A percentile compares a stretch with the other conserved stretches of the same genome.
These are phyloP conservation scores for Boletus vermiculosoides DNA, from an alignment of 768 basidiomycete species.

Conservation along the genomic window DNA sequence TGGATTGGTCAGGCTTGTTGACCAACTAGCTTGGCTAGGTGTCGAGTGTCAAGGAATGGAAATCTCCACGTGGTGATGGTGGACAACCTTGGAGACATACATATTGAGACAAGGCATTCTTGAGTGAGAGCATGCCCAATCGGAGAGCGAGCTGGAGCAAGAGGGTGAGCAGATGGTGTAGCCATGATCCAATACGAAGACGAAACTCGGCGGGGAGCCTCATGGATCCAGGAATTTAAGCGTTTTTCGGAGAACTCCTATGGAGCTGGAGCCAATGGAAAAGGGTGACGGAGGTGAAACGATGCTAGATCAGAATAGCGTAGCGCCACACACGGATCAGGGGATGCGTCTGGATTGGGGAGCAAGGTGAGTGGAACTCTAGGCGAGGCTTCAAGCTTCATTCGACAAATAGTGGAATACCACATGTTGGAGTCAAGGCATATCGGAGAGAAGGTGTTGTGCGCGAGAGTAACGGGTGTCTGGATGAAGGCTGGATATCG, in stretches of 20 bases:
- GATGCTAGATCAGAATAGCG: neutral
- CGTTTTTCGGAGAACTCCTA: neutral
- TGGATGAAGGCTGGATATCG: neutral
- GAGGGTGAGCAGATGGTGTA: neutral
- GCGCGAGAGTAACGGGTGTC: too few species aligned
- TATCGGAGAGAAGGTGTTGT: neutral
- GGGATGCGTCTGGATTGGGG: neutral
- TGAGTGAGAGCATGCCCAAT: neutral
- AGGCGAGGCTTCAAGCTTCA: neutral
- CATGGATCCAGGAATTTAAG: neutral
- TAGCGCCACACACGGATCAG: neutral
- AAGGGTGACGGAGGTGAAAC: neutral
- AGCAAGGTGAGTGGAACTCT: neutral
- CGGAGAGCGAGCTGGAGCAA: neutral
- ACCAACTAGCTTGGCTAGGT: conserved; percentile 7
- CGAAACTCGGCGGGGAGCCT: too few species aligned
- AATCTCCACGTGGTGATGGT: conserved; percentile 1
- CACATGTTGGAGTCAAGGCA: too few species aligned
- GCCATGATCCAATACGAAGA: neutral
- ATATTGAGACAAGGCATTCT: conserved; percentile 1
- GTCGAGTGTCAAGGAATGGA: conserved; percentile 5
- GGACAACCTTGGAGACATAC: conserved; percentile 12
- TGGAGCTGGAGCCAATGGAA: too few species aligned
- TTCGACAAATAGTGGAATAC: neutral
- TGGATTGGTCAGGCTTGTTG: conserved; percentile 5